Percentiles rank a stretch among this genome's conserved stretches.
Evolutionary conservation across 1,139 yeast species (phyloP).

Genomic region (Pichia sp.): DNA sequence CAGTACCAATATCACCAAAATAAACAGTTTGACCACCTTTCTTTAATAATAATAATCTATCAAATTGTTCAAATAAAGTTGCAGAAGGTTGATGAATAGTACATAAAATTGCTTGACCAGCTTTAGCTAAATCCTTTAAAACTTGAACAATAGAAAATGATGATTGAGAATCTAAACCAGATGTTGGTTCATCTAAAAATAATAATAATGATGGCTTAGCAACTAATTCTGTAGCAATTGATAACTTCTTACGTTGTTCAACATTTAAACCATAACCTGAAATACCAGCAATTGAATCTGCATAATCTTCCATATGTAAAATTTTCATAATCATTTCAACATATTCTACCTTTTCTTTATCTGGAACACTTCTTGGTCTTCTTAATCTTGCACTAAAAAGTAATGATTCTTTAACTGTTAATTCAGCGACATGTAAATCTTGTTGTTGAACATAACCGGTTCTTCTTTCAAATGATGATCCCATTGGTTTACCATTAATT

Average conservation of each 20-base stretch:
- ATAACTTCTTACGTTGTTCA: conserved; percentile 38
- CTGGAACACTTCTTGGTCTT: conserved; percentile 40
- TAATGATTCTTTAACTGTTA: conserved; percentile 47
- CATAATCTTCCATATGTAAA: conserved; percentile 45
- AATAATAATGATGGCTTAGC: conserved; percentile 44
- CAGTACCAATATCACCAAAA: conserved; percentile 51
- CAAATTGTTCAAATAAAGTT: conserved; percentile 43
- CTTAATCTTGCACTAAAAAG: conserved; percentile 48
- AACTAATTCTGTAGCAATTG: conserved; percentile 45
- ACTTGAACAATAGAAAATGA: conserved; percentile 46
- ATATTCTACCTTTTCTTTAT: conserved; percentile 40
- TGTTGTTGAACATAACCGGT: conserved; percentile 57
- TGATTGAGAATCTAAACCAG: conserved; percentile 48
- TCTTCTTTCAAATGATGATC: conserved; percentile 40
- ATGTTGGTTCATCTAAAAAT: conserved; percentile 47
- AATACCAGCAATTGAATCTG: conserved; percentile 51
- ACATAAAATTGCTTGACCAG: conserved; percentile 48
- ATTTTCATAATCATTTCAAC: conserved; percentile 45
- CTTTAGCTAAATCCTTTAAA: conserved; percentile 37
- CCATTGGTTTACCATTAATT: conserved; percentile 42
- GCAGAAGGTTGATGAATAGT: conserved; percentile 57
- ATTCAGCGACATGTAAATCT: conserved; percentile 45
- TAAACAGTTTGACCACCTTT: conserved; percentile 54
- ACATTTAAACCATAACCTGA: conserved; percentile 51
- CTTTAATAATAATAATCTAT: conserved; percentile 37